Evolutionary conservation across 2,329 filamentous ascomycete genomes (phyloP).

Genomic region (Dactylellina haptotyla): DNA sequence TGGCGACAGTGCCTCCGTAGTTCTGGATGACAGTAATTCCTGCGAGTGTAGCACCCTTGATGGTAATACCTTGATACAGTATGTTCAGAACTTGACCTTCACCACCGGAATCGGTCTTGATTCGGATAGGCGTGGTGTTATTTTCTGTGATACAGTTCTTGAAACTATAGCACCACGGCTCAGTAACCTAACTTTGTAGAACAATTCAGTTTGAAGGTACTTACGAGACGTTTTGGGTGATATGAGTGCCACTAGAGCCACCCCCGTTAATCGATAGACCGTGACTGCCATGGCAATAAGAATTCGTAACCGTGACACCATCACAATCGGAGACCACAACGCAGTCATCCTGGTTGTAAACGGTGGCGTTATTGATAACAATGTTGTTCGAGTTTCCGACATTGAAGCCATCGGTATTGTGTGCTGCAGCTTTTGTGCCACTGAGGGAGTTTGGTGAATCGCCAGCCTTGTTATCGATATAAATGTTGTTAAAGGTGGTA

Average conservation of each 20-base stretch:
- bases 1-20: neutral
- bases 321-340: conserved; percentile 68
- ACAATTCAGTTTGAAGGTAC: neutral
- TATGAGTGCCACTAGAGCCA: neutral
- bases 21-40: neutral
- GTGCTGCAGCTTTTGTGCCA: neutral
- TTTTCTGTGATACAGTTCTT: neutral
- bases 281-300: conserved; percentile 60
- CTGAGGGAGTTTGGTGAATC: neutral
- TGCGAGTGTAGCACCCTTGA: neutral
- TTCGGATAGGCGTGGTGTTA: neutral
- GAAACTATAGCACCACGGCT: neutral
- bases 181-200: neutral
- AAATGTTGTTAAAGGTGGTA: neutral
- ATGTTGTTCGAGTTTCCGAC: conserved; percentile 66
- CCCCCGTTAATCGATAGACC: neutral
- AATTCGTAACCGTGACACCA: conserved; percentile 64
- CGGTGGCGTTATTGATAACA: conserved; percentile 66
- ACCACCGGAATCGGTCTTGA: neutral
- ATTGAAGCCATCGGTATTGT: conserved; percentile 71
- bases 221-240: conserved; percentile 2
- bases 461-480: neutral
- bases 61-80: neutral
- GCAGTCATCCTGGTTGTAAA: conserved; percentile 72
- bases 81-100: neutral